Conservation (phyloP, 345 rosid genomes). For the Populus deltoides region DNA sequence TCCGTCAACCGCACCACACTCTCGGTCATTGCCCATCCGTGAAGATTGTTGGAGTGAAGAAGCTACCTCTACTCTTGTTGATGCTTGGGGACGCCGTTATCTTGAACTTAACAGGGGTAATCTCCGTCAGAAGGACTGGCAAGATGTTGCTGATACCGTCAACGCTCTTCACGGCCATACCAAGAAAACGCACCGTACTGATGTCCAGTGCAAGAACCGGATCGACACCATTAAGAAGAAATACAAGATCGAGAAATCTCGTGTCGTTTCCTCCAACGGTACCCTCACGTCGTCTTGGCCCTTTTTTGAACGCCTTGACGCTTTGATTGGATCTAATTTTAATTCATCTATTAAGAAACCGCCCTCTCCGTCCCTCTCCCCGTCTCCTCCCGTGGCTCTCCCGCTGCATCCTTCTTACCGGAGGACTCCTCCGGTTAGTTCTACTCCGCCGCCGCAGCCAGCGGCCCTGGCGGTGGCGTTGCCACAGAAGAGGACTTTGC, state of each 20-base stretch:
- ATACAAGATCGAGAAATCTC: conserved; percentile 86
- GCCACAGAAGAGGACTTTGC: conserved; percentile 64
- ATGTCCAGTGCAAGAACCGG: conserved; percentile 97
- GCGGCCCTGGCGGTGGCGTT: conserved; percentile 49
- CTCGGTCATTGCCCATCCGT: conserved; percentile 57
- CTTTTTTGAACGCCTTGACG: conserved; percentile 72
- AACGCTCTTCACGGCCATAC: conserved; percentile 79
- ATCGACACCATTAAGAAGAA: conserved; percentile 96
- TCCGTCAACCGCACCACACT: conserved; percentile 19
- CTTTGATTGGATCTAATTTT: conserved; percentile 64
- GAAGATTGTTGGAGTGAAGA: conserved; percentile 99
- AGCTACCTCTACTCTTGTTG: conserved; percentile 89
- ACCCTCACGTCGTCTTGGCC: conserved; percentile 67
- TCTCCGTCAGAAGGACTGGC: conserved; percentile 99
- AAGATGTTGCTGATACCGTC: conserved; percentile 90
- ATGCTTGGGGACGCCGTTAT: conserved; percentile 91
- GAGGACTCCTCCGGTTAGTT: conserved; percentile 27
- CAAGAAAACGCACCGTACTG: conserved; percentile 90
- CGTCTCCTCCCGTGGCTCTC: conserved; percentile 55
- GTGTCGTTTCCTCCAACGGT: conserved; percentile 59
- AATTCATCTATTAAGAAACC: conserved; percentile 24
- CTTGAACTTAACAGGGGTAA: conserved; percentile 85
- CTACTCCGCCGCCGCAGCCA: conserved; percentile 19
- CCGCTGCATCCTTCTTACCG: conserved; percentile 29
- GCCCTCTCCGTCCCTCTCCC: conserved; percentile 39